Evolutionary conservation across 1,139 yeast species (phyloP).

Genomic region (Hyphopichia khmerensis): DNA sequence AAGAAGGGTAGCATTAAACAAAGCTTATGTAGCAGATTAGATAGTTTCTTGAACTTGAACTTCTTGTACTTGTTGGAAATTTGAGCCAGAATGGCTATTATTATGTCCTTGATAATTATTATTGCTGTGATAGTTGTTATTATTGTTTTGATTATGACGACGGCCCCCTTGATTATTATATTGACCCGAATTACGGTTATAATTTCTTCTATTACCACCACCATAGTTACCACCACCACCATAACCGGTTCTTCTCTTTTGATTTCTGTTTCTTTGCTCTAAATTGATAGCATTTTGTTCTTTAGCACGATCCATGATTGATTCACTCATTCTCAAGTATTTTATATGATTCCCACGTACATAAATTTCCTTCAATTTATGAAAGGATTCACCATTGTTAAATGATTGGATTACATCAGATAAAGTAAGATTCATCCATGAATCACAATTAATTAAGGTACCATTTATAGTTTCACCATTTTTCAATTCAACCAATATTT

Average conservation of each 20-base stretch:
- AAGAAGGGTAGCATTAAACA: too few relatives aligned
- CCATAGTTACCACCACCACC: conserved; percentile 14
- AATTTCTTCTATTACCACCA: conserved; percentile 10
- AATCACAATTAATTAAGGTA: conserved; percentile 79
- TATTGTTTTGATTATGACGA: conserved; percentile 8
- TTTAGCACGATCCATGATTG: conserved; percentile 81
- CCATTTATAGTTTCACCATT: conserved; percentile 92
- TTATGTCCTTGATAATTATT: conserved; percentile 1
- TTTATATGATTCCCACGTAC: conserved; percentile 77
- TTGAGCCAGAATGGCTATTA: not conserved
- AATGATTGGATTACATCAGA: conserved; percentile 75
- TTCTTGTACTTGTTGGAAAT: not conserved
- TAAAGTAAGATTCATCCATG: conserved; percentile 93
- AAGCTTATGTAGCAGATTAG: not conserved
- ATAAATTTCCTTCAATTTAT: conserved; percentile 73
- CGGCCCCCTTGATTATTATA: conserved; percentile 11
- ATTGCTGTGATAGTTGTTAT: conserved; percentile 2
- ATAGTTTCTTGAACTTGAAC: not conserved
- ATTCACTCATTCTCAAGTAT: conserved; percentile 46
- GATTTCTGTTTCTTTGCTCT: conserved; percentile 52
- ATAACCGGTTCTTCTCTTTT: conserved; percentile 39
- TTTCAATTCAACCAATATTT: conserved; percentile 86
- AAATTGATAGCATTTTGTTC: conserved; percentile 58
- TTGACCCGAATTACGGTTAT: conserved; percentile 12
- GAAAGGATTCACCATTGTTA: conserved; percentile 64